A percentile compares a stretch with the other conserved stretches of the same genome.
phyloP scores from a whole-genome alignment of 1,284 basidiomycete species.

The Bjerkandera adusta region DNA sequence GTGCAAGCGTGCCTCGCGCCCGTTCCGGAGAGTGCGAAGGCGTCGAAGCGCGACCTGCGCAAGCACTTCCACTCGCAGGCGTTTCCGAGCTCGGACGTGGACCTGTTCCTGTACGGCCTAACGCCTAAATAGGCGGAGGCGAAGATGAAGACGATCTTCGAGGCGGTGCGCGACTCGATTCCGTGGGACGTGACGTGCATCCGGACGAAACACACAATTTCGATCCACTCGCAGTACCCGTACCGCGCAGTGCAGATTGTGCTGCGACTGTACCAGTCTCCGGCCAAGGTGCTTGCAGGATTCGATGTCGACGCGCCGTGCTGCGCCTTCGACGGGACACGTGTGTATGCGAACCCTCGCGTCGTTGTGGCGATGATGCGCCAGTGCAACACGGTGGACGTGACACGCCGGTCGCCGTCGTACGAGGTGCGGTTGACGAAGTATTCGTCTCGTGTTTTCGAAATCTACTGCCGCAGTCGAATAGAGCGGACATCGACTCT shows the following conservation, averaged over 20 bases:
- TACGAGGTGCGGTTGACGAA: constrained; percentile 58
- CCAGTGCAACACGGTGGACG: constrained; percentile 56
- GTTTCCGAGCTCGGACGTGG: constrained; percentile 57
- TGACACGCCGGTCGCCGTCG: constrained; percentile 55
- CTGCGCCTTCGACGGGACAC: constrained; percentile 51
- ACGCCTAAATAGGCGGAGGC: constrained; percentile 53
- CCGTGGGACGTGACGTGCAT: constrained; percentile 65
- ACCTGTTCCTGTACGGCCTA: constrained; percentile 58
- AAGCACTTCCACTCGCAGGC: constrained; percentile 51
- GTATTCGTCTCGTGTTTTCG: constrained; percentile 50
- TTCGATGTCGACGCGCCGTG: constrained; percentile 62
- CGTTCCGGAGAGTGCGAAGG: constrained; percentile 41
- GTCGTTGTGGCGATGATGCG: constrained; percentile 55
- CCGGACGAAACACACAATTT: constrained; percentile 60
- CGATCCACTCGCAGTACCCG: too few relatives aligned
- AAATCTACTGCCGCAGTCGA: constrained; percentile 50
- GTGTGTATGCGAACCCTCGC: constrained; percentile 53
- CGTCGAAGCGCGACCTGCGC: constrained; percentile 49
- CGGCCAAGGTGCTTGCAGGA: constrained; percentile 57
- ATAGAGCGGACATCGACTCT: constrained; percentile 50
- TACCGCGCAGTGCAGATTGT: too few relatives aligned
- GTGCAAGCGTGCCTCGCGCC: constrained; percentile 54
- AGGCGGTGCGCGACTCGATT: constrained; percentile 57
- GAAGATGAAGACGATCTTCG: constrained; percentile 54
- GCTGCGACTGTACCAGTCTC: constrained; percentile 51